Base-by-base conservation (phyloP, 768 basidiomycete species). In the Naganishia antarctica region DNA sequence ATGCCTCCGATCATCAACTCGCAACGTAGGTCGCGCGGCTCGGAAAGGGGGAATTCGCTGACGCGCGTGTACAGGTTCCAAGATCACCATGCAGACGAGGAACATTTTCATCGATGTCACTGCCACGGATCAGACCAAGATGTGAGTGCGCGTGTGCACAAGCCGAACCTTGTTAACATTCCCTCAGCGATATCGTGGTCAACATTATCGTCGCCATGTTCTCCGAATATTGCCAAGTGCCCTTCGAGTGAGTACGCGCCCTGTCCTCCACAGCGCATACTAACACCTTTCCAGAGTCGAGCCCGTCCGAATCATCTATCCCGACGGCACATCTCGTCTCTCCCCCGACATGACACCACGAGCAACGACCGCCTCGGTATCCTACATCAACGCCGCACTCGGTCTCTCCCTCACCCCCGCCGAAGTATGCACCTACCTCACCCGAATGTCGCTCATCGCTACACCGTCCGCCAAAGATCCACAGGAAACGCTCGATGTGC, bases 181-280 rank as follows among this genome's bases (percentile, higher is more conserved):
- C 31, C 18, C 6, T 15, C 32, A 77, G 76, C 13, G 86, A 87
- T 68, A 93, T 98, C 51, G 96, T 98, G 59, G 84, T 91, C 50
- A 96, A 93, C 76, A 93, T 98, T 66, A 85, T 99, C 13, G 81
- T 88, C 1, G 87, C 90, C n/a, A 94, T 98, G 93, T 99, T 99
- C 79, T 87, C 94, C 1, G 93, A 98, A 78, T 96, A 99, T 74
- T 91, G 90, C 75, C 84, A 84, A 66, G 85, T 90, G 44, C 90
- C 92, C 3, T 97, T 87, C 84, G 86, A 89, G 93, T 98, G 86
- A 89, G 93, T 98, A 78, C 68, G 90, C 78, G 4, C 13, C 60
- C 45, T 7, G n/a, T 23, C 26, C 13, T 25, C 9, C 23, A 48
- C n/a, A n/a, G n/a, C n/a, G n/a, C n/a, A n/a, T n/a, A n/a, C n/a